Base-by-base conservation (phyloP, 2,329 filamentous ascomycete species). In the Aspergillus udagawae region DNA sequence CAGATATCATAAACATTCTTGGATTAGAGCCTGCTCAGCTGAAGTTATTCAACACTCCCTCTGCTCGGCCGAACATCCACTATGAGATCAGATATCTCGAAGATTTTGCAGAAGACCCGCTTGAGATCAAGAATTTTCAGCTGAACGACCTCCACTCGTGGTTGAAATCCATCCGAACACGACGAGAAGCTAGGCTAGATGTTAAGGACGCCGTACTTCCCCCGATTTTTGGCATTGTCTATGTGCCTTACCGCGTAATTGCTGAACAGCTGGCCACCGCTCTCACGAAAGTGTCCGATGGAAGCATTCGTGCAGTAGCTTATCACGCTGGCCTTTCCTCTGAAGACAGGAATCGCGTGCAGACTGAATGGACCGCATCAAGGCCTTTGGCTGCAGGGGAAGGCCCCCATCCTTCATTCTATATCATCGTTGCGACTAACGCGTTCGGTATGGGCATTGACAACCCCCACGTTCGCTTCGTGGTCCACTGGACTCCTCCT, bases 401-500 rank as follows among this genome's bases (percentile, higher is more conserved):
- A 14, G 62, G 63, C 23, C 60, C 60, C n/a, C 53, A 62, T 70
- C 80, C 83, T 27, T 89, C 89, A 1, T 96, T 94, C 75, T 92
- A 94, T 71, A 86, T 97, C 51, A 93, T 97, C 59, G 92, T 97
- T 28, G 93, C 93, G 1, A 97, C 93, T 0, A 97, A 91, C 1
- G 93, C 93, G 0, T 97, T 97, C 67, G 93, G 93, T 2, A 97
- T 97, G 93, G 93, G 93, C 27, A 97, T 97, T 62, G 92, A 97
- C 74, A 97, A 97, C 73, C 86, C 94, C 53, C 89, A 96, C 65
- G 93, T 97, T 10, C 89, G 93, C 2, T 97, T 97, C 67, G 92
- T 97, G 1, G 86, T 94, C 1, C 93, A 97, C 74, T 97, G 93
- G 92, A 89, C 91, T 58, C 82, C 96, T 9, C 91, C 93, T 9